Evolutionary conservation across 148 eudicot genomes (phyloP).

Genomic region (Amaranthus hypochondriacus): DNA sequence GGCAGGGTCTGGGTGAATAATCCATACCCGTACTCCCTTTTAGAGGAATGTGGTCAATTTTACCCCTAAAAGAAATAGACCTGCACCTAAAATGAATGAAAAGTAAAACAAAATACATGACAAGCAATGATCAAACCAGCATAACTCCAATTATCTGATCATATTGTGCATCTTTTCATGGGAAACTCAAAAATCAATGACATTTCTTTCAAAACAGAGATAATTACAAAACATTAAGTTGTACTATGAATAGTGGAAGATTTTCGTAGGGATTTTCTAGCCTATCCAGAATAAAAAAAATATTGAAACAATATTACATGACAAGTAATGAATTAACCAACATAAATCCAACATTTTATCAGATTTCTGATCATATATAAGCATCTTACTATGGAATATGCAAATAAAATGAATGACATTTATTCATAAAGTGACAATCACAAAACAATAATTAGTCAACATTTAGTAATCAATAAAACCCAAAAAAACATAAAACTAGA

Average conservation of each 20-base stretch:
- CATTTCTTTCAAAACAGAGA: too few species aligned
- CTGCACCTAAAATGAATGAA: neutral
- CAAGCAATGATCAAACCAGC: neutral
- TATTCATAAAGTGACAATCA: neutral
- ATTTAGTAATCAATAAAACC: neutral
- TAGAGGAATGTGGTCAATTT: too few species aligned
- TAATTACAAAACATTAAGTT: too few species aligned
- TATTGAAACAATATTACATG: neutral
- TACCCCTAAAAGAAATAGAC: neutral
- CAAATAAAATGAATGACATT: neutral
- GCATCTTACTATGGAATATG: neutral
- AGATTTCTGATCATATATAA: neutral
- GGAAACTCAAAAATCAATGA: neutral
- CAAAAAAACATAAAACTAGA: neutral
- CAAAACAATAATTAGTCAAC: conserved; percentile 2
- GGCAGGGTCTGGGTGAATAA: too few species aligned
- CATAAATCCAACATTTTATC: neutral
- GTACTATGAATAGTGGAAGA: too few species aligned
- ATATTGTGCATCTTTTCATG: neutral
- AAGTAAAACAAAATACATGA: neutral
- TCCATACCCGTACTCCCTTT: too few species aligned
- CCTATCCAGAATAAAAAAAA: too few species aligned
- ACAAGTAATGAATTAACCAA: neutral
- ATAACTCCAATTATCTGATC: neutral
- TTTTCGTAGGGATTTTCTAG: too few species aligned